Conservation (phyloP, 176 grass and related monocot species). For the Thalia dealbata region DNA sequence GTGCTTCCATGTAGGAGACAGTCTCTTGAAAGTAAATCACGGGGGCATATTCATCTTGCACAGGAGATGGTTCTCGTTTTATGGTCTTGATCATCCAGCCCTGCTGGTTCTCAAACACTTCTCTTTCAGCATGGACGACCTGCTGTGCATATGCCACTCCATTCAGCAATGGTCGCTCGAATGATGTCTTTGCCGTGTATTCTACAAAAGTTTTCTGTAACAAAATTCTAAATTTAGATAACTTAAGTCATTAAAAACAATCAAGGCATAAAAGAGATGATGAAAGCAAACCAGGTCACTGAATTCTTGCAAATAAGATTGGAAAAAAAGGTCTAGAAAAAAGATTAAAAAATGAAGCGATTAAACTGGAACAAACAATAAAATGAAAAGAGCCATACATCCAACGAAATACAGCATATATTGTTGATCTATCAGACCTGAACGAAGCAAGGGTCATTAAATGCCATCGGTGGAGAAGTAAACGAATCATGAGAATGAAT, state of each 20-base stretch:
- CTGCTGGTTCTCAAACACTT: slow-evolving; percentile 69
- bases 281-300: background rate
- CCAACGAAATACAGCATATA: too few species aligned
- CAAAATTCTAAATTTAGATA: background rate
- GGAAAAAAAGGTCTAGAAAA: too few species aligned
- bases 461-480: too few species aligned
- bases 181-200: slow-evolving; percentile 69
- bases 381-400: too few species aligned
- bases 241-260: background rate
- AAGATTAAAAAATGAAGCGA: too few species aligned
- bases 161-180: slow-evolving; percentile 79
- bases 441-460: background rate
- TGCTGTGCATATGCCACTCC: slow-evolving; percentile 78
- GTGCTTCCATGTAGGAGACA: slow-evolving; percentile 60
- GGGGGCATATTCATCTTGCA: slow-evolving; percentile 67
- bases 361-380: too few species aligned
- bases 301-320: background rate
- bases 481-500: background rate
- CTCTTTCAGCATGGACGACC: slow-evolving; percentile 56
- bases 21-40: slow-evolving; percentile 94
- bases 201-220: slow-evolving; percentile 72
- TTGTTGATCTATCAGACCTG: too few species aligned
- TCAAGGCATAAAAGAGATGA: background rate
- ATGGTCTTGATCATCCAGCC: slow-evolving; percentile 87
- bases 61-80: slow-evolving; percentile 41